Conservation (phyloP, 2,329 filamentous ascomycete genomes). For the Fusarium dimerum region DNA sequence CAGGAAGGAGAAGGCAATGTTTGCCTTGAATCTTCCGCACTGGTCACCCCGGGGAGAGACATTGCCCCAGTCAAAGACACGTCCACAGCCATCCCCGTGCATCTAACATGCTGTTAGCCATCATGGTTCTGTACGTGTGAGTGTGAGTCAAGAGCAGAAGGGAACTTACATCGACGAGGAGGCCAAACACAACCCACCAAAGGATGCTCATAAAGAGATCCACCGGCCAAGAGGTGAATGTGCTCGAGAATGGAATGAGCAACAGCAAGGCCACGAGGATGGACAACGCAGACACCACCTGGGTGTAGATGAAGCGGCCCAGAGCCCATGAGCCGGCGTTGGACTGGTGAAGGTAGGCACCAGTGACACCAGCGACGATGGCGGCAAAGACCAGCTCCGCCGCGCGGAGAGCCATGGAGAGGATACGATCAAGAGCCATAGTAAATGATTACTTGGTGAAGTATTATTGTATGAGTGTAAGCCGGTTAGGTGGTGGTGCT, state of each 20-base stretch:
- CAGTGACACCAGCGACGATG: conserved; percentile 71
- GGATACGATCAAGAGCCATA: conserved; percentile 44
- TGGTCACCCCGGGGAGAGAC: conserved; percentile 49
- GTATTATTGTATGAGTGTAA: not conserved
- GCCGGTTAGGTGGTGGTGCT: not conserved
- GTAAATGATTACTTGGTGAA: conserved; percentile 3
- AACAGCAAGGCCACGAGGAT: conserved; percentile 71
- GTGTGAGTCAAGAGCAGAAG: not conserved
- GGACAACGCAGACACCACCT: conserved; percentile 68
- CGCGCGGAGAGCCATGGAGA: conserved; percentile 40
- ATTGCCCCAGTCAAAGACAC: conserved; percentile 60
- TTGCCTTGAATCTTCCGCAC: conserved; percentile 70
- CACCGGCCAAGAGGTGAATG: conserved; percentile 70
- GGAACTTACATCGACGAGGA: conserved; percentile 61
- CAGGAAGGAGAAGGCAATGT: conserved; percentile 71
- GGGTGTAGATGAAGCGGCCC: conserved; percentile 73
- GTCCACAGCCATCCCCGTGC: conserved; percentile 52
- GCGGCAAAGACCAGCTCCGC: conserved; percentile 67
- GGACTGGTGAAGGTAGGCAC: conserved; percentile 60
- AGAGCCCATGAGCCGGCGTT: conserved; percentile 51
- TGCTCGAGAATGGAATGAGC: conserved; percentile 68
- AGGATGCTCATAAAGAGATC: conserved; percentile 68
- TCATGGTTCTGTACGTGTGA: not conserved
- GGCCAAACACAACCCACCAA: conserved; percentile 71
- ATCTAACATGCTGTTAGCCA: conserved; percentile 32